phyloP scores from a whole-genome alignment of 306 rosid species.

The Neltuma alba region DNA sequence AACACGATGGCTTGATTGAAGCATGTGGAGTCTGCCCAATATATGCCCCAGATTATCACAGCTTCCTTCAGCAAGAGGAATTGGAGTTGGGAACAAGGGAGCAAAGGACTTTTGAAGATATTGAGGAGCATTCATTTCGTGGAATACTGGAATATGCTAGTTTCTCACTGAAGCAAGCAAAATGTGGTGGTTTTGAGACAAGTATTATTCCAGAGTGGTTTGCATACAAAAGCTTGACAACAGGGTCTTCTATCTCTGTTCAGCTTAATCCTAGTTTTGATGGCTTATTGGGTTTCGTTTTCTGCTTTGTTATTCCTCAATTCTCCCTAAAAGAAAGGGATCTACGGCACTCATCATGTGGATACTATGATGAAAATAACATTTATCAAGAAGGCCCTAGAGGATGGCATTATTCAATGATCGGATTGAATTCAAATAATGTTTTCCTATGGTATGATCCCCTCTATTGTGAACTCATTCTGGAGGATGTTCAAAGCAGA shows the following conservation, averaged over 20 bases:
- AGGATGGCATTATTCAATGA: not conserved
- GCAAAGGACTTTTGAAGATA: too few relatives aligned
- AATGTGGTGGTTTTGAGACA: not conserved
- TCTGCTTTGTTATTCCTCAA: not conserved
- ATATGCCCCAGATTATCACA: not conserved
- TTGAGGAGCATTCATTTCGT: not conserved
- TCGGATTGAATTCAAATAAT: not conserved
- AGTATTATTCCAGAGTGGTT: not conserved
- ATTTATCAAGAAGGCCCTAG: too few relatives aligned
- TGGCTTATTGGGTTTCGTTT: not conserved
- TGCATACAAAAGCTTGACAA: not conserved
- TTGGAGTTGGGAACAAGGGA: too few relatives aligned
- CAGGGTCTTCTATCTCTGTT: too few relatives aligned
- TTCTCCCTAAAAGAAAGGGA: not conserved
- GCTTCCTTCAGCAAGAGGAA: not conserved
- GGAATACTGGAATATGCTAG: not conserved
- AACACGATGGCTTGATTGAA: not conserved
- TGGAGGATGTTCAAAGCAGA: too few relatives aligned
- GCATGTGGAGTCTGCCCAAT: not conserved
- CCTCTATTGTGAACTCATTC: too few relatives aligned
- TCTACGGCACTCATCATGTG: not conserved
- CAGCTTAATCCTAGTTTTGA: not conserved
- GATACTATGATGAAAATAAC: too few relatives aligned
- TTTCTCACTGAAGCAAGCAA: not conserved
- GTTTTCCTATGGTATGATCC: not conserved